Evolutionary conservation across 2,329 filamentous ascomycete species (phyloP).

Genomic region (Trichoderma sp.): DNA sequence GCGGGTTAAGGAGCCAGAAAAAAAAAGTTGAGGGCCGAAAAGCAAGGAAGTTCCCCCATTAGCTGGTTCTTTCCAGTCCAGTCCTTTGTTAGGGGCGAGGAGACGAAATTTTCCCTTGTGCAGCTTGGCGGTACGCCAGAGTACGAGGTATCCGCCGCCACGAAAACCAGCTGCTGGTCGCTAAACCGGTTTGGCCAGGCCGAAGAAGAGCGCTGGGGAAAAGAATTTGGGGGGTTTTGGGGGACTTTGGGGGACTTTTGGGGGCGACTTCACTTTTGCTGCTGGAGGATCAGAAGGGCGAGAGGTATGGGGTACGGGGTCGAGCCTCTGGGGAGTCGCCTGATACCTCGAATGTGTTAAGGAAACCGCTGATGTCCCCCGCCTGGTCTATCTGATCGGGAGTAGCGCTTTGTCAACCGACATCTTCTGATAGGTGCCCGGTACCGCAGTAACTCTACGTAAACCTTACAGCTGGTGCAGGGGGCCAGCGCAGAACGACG

Average conservation of each 20-base stretch:
- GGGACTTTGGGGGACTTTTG: too few species aligned
- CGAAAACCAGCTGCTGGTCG: slow-evolving; percentile 18
- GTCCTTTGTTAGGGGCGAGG: not conserved
- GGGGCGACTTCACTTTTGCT: not conserved
- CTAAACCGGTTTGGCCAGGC: slow-evolving; percentile 17
- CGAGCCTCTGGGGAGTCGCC: not conserved
- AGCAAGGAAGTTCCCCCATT: not conserved
- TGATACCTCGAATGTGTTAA: not conserved
- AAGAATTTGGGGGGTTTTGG: not conserved
- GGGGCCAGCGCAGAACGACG: slow-evolving; percentile 3
- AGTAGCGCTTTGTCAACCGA: not conserved
- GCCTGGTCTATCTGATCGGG: not conserved
- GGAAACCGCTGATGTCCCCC: rapidly evolving
- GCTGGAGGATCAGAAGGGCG: not conserved
- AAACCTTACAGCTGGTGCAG: too few species aligned
- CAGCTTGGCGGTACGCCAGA: too few species aligned
- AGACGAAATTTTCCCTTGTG: slow-evolving; percentile 22
- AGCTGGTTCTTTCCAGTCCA: not conserved
- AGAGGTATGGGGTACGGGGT: not conserved
- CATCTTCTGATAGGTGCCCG: not conserved
- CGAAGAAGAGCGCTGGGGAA: slow-evolving; percentile 7
- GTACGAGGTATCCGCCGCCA: slow-evolving; percentile 21
- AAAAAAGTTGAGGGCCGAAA: not conserved
- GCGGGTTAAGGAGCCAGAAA: not conserved
- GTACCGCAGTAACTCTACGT: not conserved